Evolutionary conservation across 1,284 basidiomycete genomes (phyloP).

Genomic region (Cryptococcus sp.): DNA sequence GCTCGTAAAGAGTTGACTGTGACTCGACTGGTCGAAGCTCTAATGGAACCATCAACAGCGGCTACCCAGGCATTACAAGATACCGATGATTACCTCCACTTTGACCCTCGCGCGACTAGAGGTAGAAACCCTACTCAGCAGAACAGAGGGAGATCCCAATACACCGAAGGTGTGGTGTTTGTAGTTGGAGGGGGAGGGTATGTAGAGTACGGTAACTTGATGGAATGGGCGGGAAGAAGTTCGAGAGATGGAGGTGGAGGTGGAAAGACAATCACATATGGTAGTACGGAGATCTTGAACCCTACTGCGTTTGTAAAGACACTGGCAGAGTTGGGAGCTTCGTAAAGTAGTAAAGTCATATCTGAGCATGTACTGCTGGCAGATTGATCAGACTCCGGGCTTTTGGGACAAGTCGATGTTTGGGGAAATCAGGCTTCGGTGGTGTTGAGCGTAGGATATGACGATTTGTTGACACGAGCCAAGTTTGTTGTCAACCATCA

Average conservation of each 20-base stretch:
- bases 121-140: slow-evolving; percentile 51
- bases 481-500: too few species aligned
- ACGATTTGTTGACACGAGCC: too few species aligned
- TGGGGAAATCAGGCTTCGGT: too few species aligned
- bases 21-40: slow-evolving; percentile 85
- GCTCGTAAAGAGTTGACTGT: slow-evolving; percentile 90
- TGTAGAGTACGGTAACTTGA: slow-evolving; percentile 93
- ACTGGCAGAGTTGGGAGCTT: slow-evolving; percentile 37
- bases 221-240: slow-evolving; percentile 77
- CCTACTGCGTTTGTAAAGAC: slow-evolving; percentile 72
- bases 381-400: too few species aligned
- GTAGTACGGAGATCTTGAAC: slow-evolving; percentile 90
- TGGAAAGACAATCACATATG: slow-evolving; percentile 85
- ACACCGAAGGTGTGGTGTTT: slow-evolving; percentile 85
- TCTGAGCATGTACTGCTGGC: too few species aligned
- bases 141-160: slow-evolving; percentile 54
- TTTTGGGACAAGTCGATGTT: too few species aligned
- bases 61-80: slow-evolving; percentile 89
- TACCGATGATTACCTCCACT: slow-evolving; percentile 91
- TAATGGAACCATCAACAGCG: slow-evolving; percentile 93
- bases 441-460: too few species aligned
- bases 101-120: slow-evolving; percentile 79
- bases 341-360: background rate
- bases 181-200: slow-evolving; percentile 95
- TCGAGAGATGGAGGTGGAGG: slow-evolving; percentile 42